These are phyloP conservation scores for Globisporangium canariense DNA, from an alignment of 352 stramenopile species.

Conservation along the genomic window DNA sequence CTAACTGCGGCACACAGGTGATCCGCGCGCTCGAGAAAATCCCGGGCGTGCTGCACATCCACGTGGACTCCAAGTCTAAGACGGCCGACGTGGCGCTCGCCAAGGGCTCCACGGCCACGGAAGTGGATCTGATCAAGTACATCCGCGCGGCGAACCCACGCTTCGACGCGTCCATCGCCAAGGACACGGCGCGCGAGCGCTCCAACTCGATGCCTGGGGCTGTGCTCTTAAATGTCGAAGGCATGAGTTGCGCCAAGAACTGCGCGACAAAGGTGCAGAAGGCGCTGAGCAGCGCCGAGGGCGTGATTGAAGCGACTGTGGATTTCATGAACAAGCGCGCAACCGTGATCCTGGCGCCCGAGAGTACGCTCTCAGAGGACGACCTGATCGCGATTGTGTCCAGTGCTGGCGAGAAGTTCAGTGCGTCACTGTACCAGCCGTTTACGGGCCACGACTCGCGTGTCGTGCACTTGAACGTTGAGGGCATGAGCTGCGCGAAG, in stretches of 20 bases:
- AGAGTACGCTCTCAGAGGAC: slow-evolving; percentile 56
- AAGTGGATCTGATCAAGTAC: slow-evolving; percentile 85
- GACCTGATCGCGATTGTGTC: slow-evolving; percentile 67
- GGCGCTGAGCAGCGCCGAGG: slow-evolving; percentile 41
- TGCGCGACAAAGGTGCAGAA: slow-evolving; percentile 58
- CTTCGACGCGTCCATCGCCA: slow-evolving; percentile 70
- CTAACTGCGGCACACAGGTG: slow-evolving; percentile 77
- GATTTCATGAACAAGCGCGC: slow-evolving; percentile 69
- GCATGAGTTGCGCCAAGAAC: slow-evolving; percentile 74
- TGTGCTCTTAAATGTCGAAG: slow-evolving; percentile 68
- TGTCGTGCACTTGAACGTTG: slow-evolving; percentile 64
- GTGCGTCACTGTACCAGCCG: slow-evolving; percentile 58
- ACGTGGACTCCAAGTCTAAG: slow-evolving; percentile 82
- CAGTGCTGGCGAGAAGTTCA: slow-evolving; percentile 41
- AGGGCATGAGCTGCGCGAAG: slow-evolving; percentile 76
- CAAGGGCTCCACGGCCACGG: slow-evolving; percentile 76
- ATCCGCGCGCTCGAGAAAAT: slow-evolving; percentile 79
- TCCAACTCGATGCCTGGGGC: slow-evolving; percentile 54
- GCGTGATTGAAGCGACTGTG: slow-evolving; percentile 66
- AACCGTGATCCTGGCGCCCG: slow-evolving; percentile 61
- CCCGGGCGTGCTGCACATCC: slow-evolving; percentile 77
- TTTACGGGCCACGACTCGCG: slow-evolving; percentile 67
- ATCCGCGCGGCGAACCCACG: slow-evolving; percentile 68
- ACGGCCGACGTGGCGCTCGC: slow-evolving; percentile 69
- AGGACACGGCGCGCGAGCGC: slow-evolving; percentile 39